Base-by-base conservation (phyloP, 2,329 filamentous ascomycete species). In the Plenodomus biglobosus region DNA sequence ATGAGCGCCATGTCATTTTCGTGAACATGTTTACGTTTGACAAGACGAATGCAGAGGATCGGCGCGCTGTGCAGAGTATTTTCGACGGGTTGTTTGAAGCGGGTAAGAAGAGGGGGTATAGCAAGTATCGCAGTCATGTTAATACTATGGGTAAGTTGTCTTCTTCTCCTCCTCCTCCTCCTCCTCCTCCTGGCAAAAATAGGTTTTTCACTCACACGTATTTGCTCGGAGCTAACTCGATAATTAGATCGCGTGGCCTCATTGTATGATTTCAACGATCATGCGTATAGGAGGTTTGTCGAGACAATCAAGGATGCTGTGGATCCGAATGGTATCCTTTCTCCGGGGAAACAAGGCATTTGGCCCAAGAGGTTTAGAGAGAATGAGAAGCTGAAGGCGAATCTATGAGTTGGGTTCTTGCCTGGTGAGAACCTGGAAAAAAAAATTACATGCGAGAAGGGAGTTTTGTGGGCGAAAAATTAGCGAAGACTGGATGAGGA, bases 21-120 rank as follows among this genome's bases (percentile, higher is more conserved):
- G 74, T 77, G 51, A 76, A 76, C 49, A 78, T 78, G 75, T 73
- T 77, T 47, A 73, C 70, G 3, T 78, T 76, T 48, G 76, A 78
- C 53, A 76, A 78, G 59, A 73, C 69, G 2, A 73, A 73, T 40
- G 50, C 61, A 3, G 62, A 61, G 45, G 73, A 77, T 49, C 67
- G 73, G 10, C 50, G 59, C 30, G 64, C 68, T 13, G 69, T 77
- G 27, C 44, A 65, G 30, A 50, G 40, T 2, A 66, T 68, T 21
- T 69, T 69, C 42, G 48, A 56, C 8, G 56, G 55, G 18, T 40
- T 69, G 34, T 69, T 68, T 18, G 56, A 60, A 20, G 63, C 53
- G 27, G 65, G 64, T 0, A 61, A 50, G 57, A 62, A 63, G 52
- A 53, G 62, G 18, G 66, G 66, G 3, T 68, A 58, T 34, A 66